Percentiles rank a stretch among this genome's conserved stretches.
These are phyloP conservation scores for Salix viminalis DNA, from an alignment of 345 rosid genomes.

Conservation along the genomic window DNA sequence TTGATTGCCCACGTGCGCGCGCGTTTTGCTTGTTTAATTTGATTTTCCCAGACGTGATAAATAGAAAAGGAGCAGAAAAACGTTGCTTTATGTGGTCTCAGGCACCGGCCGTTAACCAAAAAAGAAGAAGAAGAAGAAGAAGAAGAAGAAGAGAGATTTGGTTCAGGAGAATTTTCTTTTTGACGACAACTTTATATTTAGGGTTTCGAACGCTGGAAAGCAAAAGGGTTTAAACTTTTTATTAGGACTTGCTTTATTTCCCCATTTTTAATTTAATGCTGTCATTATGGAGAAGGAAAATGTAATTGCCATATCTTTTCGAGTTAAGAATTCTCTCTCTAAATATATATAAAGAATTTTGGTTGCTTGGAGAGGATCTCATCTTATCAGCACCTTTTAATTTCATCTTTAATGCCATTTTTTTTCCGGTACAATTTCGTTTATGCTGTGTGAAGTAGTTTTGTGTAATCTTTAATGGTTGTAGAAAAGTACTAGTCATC, in stretches of 20 bases:
- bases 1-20: neutral
- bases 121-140: too few species aligned
- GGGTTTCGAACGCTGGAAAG: neutral
- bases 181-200: neutral
- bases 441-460: neutral
- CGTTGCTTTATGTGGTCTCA: neutral
- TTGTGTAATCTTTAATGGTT: too few species aligned
- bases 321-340: too few species aligned
- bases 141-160: neutral
- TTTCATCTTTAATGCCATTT: too few species aligned
- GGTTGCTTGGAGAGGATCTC: neutral
- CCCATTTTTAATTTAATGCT: neutral
- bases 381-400: neutral
- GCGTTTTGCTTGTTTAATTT: neutral
- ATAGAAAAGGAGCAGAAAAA: neutral
- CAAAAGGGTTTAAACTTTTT: too few species aligned
- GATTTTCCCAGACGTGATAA: neutral
- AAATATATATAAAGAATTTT: neutral
- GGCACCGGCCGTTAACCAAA: too few species aligned
- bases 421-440: too few species aligned
- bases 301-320: neutral
- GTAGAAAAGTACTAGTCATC: too few species aligned
- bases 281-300: neutral
- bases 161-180: neutral
- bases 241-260: too few species aligned